A percentile compares a stretch with the other conserved stretches of the same genome.
phyloP scores from a whole-genome alignment of 495 filamentous ascomycete genomes.

The Podospora comata region DNA sequence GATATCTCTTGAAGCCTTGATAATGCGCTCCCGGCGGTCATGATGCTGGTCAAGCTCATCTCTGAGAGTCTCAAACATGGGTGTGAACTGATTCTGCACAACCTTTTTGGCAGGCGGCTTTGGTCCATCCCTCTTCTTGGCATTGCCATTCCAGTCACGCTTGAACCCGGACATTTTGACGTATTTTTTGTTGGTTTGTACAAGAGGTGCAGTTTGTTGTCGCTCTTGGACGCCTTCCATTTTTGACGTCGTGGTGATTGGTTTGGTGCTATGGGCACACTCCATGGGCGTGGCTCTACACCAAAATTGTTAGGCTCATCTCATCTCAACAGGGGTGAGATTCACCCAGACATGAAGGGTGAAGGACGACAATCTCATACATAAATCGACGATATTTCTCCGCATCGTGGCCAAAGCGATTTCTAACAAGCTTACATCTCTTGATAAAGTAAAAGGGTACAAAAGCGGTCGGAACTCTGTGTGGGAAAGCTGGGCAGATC shows the following conservation, averaged over 20 bases:
- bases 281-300: background rate
- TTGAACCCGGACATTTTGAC: slow-evolving; percentile 49
- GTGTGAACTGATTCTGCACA: slow-evolving; percentile 52
- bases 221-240: slow-evolving; percentile 13
- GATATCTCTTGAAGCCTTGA: slow-evolving; percentile 85
- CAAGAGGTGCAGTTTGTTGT: slow-evolving; percentile 2
- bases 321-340: slow-evolving; percentile 5
- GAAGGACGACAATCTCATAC: background rate
- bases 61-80: slow-evolving; percentile 83
- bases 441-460: background rate
- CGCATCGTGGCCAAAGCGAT: background rate
- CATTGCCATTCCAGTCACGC: slow-evolving; percentile 59
- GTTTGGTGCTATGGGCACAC: background rate
- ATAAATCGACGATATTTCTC: background rate
- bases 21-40: slow-evolving; percentile 82
- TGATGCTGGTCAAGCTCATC: slow-evolving; percentile 91
- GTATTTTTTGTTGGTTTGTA: background rate
- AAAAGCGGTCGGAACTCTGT: background rate
- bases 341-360: slow-evolving; percentile 1
- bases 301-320: slow-evolving; percentile 9
- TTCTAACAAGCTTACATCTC: background rate
- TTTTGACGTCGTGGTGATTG: slow-evolving; percentile 7
- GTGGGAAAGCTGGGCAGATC: background rate
- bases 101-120: slow-evolving; percentile 31
- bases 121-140: slow-evolving; percentile 35